Base-by-base conservation (phyloP, 306 rosid genomes). In the Citrullus colocynthis region DNA sequence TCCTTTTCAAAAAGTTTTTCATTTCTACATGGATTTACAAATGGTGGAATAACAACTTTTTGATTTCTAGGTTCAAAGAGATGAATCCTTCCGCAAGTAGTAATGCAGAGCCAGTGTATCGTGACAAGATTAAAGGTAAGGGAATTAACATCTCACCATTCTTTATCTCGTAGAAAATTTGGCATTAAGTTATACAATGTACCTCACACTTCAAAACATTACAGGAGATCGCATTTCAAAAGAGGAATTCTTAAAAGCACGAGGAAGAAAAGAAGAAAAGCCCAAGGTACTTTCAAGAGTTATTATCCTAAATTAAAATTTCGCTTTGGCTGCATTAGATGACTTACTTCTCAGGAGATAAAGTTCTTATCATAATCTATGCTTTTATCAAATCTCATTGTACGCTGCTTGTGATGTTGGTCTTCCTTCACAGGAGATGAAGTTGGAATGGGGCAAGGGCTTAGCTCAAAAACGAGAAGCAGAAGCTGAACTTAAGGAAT, bases 391-490 rank as follows among this genome's bases (percentile, higher is more conserved):
- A 42, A 18, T 69, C 34, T 44, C 36, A 13, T 41, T 69, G 75
- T 42, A 24, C 5, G 3, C 24, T 76, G 69, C 67, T 78, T 36
- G 48, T 66, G 42, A 44, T 41, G 15, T 16, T 49, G 59, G 20
- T 75, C 56, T 84, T 63, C 45, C 28, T 5, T 85, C 75, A 58
- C 79, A 91, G 97, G 98, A 92, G 85, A 90, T 45, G 52, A 87
- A 85, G 79, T 86, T 92, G 85, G 97, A 95, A 87, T 95, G 96
- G 96, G 97, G 96, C 54, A 95, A 90, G 84, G 98, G 97, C 72
- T 88, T 95, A 84, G 91, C 98, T 81, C 98, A 89, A 86, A 95
- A 90, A 89, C 86, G 96, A 88, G 97, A 95, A 85, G 93, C 87
- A 75, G 97, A 95, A 83, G 91, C 88, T 65, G 91, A 71, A 82